These are phyloP conservation scores for Parsonsia alboflavescens DNA, from an alignment of 257 asterid genomes.

Conservation along the genomic window DNA sequence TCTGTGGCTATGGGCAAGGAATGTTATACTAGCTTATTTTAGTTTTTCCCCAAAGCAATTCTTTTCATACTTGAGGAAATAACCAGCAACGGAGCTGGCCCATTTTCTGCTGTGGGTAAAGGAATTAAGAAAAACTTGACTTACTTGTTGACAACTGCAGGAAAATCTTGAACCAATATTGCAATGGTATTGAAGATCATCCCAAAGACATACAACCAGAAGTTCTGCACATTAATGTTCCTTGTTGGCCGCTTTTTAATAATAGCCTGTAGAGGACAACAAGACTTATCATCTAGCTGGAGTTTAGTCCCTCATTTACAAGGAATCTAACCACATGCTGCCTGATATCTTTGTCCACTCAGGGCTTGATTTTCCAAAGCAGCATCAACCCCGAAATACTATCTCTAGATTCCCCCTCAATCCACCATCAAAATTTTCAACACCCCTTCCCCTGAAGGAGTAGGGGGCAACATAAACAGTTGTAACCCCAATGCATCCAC, in stretches of 20 bases:
- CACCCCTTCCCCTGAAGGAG: too few species aligned
- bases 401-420: not conserved
- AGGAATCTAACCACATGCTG: not conserved
- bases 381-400: not conserved
- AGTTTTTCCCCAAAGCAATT: not conserved
- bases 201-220: conserved; percentile 98
- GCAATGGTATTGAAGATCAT: conserved; percentile 92
- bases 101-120: not conserved
- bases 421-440: not conserved
- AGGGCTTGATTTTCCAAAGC: not conserved
- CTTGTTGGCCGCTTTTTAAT: conserved; percentile 91
- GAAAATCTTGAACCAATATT: conserved; percentile 84
- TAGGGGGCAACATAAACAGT: not conserved
- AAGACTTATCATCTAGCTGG: conserved; percentile 15
- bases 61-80: not conserved
- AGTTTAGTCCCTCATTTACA: not conserved
- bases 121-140: conserved; percentile 8
- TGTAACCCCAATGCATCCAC: not conserved
- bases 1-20: too few species aligned
- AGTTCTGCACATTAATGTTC: conserved; percentile 96
- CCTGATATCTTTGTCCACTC: not conserved
- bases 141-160: conserved; percentile 86
- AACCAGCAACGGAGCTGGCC: not conserved
- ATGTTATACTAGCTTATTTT: not conserved
- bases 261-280: conserved; percentile 64